Evolutionary conservation across 73 alveolate genomes (phyloP).

Genomic region (Durusdinium trenchii): DNA sequence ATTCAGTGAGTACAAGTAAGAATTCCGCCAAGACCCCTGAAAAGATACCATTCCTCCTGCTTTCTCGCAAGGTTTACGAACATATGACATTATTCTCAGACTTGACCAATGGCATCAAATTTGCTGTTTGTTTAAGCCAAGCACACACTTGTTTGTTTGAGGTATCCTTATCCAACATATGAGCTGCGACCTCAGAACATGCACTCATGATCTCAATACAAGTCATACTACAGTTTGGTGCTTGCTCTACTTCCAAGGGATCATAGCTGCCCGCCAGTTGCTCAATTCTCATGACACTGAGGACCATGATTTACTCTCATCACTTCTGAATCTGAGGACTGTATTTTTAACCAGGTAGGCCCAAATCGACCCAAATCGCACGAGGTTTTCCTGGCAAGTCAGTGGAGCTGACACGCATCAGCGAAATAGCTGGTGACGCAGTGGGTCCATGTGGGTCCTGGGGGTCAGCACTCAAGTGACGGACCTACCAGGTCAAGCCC

Average conservation of each 20-base stretch:
- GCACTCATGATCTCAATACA: background rate
- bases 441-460: background rate
- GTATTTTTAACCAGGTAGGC: background rate
- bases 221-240: background rate
- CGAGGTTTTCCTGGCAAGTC: background rate
- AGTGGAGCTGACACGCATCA: slow-evolving; percentile 74
- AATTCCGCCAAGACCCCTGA: no score
- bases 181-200: slow-evolving; percentile 22
- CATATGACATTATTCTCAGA: no score
- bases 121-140: no score
- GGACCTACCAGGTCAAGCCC: background rate
- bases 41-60: no score
- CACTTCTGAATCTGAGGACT: slow-evolving; percentile 26
- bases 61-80: no score
- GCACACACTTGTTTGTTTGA: background rate
- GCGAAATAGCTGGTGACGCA: background rate
- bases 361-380: background rate
- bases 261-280: background rate
- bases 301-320: slow-evolving; percentile 81
- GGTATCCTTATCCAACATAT: slow-evolving; percentile 66
- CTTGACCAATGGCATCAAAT: no score
- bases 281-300: background rate
- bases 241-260: no score
- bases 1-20: background rate
- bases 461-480: slow-evolving; percentile 8